Base-by-base conservation (phyloP, 345 rosid genomes). In the Physaria fendleri region DNA sequence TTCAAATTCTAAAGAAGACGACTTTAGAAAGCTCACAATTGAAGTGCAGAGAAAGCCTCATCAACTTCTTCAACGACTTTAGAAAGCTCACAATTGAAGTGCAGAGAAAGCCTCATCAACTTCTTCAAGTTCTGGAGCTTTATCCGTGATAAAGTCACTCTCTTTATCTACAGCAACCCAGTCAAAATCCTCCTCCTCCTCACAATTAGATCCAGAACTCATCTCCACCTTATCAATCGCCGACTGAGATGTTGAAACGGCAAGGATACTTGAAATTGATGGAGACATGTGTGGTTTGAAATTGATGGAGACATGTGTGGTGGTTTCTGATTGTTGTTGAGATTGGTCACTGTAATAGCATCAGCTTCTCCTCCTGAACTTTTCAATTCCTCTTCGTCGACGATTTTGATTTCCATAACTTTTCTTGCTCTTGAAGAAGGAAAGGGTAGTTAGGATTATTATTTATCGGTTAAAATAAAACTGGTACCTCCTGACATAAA, bases 91-190 rank as follows among this genome's bases (percentile, higher is more conserved):
- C 98, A 73, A 75, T 18, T 74, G 79, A 54, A 92, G 75, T 12
- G 97, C 87, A 67, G 95, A 82, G 63, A 88, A 78, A 47, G 93
- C 97, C 3, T 46, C 59, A 3, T 83, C 77, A 46, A 92, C 91
- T 79, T 92, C 98, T 3, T 79, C 89, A 12, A 64, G 6, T 13
- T 90, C 83, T 48, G 97, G 98, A 71, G 76, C 82, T 65, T 81
- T 66, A 2, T 80, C 66, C 2, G 45, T 62, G 59, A 71, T 35
- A 38, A 40, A 84, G 67, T 58, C 82, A 18, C 58, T 75, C 45
- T 71, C 55, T 63, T 68, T 79, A 47, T 71, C 84, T 34, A 79
- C 74, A 35, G 71, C 56, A 25, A 91, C 92, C 92, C 89, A 82
- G 10, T 82, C 93, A 64, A 61, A 81, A 8, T 87, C 95, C 30